Percentiles rank a stretch among this genome's conserved stretches.
These are phyloP conservation scores for Leishmania guyanensis DNA, from an alignment of 208 protist genomes.

Conservation along the genomic window DNA sequence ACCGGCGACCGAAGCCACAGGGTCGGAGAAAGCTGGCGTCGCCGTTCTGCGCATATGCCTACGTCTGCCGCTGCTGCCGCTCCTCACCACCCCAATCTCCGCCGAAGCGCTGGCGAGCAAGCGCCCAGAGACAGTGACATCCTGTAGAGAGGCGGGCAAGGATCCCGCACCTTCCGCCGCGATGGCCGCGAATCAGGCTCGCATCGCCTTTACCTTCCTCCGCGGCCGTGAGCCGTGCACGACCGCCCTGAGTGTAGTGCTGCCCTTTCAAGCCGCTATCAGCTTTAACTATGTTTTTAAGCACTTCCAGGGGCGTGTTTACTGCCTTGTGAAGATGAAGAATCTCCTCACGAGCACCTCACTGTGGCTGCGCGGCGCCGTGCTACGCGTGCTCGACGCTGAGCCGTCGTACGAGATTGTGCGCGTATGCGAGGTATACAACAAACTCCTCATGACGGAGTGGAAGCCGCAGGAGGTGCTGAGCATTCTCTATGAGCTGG, in stretches of 20 bases:
- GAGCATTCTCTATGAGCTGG: constrained; percentile 70
- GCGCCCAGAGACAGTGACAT: neutral
- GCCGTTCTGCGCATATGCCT: constrained; percentile 25
- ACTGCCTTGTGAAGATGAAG: constrained; percentile 69
- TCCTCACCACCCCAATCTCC: constrained; percentile 45
- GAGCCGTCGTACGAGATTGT: constrained; percentile 66
- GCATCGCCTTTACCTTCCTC: constrained; percentile 53
- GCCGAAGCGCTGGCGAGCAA: constrained; percentile 4
- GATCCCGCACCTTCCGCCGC: constrained; percentile 6
- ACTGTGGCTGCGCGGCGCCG: constrained; percentile 76
- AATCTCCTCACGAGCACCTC: constrained; percentile 68
- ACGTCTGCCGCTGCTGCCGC: constrained; percentile 53
- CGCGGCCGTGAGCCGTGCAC: constrained; percentile 53
- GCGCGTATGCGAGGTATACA: constrained; percentile 59
- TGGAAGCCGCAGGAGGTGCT: constrained; percentile 66
- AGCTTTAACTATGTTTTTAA: constrained; percentile 60
- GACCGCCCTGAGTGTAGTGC: constrained; percentile 36
- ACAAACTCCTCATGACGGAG: constrained; percentile 54
- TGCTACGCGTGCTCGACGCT: constrained; percentile 61
- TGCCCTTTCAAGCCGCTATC: constrained; percentile 37
- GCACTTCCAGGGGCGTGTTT: constrained; percentile 73
- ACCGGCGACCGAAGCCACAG: neutral
- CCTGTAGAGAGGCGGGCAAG: neutral
- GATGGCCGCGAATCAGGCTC: constrained; percentile 23
- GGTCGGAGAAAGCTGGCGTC: constrained; percentile 1